Evolutionary conservation across 1,284 basidiomycete genomes (phyloP).

Genomic region (Cystobasidium slooffiae): DNA sequence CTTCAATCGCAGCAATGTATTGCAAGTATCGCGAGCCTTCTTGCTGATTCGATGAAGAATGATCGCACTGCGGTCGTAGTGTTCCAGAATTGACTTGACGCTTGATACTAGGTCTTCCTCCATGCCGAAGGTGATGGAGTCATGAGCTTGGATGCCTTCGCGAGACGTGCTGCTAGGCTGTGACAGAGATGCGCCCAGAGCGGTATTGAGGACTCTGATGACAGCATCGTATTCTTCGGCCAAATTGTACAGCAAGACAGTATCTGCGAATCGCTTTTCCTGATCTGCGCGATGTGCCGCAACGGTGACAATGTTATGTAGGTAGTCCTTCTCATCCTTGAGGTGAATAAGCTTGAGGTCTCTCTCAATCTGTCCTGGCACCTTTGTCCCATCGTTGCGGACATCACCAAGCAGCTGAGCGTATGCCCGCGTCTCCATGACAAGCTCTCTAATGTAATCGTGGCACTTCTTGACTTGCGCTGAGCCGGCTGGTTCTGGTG

Average conservation of each 20-base stretch:
- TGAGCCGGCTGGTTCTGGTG: constrained; percentile 65
- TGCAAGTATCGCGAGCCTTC: constrained; percentile 68
- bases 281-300: constrained; percentile 76
- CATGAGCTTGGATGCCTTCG: constrained; percentile 44
- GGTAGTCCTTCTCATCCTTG: constrained; percentile 71
- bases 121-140: constrained; percentile 66
- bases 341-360: constrained; percentile 78
- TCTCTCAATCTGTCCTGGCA: constrained; percentile 81
- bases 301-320: constrained; percentile 78
- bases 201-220: constrained; percentile 81
- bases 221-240: constrained; percentile 90
- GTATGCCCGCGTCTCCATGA: constrained; percentile 82
- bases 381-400: constrained; percentile 81
- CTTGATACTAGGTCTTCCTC: constrained; percentile 73
- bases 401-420: constrained; percentile 88
- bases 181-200: constrained; percentile 81
- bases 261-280: constrained; percentile 75
- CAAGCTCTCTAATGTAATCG: constrained; percentile 84
- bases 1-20: constrained; percentile 75
- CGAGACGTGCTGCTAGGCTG: constrained; percentile 60
- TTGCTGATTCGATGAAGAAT: constrained; percentile 76
- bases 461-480: constrained; percentile 84
- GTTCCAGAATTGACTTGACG: constrained; percentile 78
- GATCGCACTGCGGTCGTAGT: constrained; percentile 80
- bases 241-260: constrained; percentile 93